phyloP scores from a whole-genome alignment of 2,329 filamentous ascomycete species.

The Sporothrix variecibatus region DNA sequence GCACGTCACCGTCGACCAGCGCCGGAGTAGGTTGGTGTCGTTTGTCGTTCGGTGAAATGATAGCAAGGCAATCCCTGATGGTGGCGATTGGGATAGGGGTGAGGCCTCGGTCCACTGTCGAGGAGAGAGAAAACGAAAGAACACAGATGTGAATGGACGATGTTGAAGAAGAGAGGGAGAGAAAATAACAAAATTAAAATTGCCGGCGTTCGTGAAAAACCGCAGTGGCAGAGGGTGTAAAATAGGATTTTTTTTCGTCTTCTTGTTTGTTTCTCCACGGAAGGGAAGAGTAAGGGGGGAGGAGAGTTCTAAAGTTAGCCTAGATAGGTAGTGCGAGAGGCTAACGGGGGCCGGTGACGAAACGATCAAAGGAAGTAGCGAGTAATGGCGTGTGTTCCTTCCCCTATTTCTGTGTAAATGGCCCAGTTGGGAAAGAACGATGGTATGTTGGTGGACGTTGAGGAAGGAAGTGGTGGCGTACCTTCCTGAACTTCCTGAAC shows the following conservation, averaged over 20 bases:
- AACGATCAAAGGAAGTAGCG: slow-evolving; percentile 20
- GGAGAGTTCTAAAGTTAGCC: slow-evolving; percentile 20
- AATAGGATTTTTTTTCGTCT: not conserved
- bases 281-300: not conserved
- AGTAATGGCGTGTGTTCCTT: not conserved
- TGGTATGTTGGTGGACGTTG: not conserved
- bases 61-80: not conserved
- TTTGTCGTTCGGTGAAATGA: not conserved
- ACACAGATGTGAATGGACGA: not conserved
- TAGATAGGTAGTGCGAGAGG: slow-evolving; percentile 29
- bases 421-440: slow-evolving; percentile 15
- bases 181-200: not conserved
- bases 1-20: slow-evolving; percentile 11
- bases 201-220: not conserved
- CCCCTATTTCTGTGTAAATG: slow-evolving; percentile 2
- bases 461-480: slow-evolving; percentile 5
- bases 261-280: slow-evolving; percentile 5
- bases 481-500: not conserved
- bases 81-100: not conserved
- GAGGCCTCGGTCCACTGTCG: not conserved
- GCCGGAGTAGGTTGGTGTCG: not conserved
- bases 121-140: not conserved
- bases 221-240: not conserved
- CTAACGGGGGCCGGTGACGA: slow-evolving; percentile 24
- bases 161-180: not conserved